These are phyloP conservation scores for Saturnispora zaruensis DNA, from an alignment of 805 yeast species.

Conservation along the genomic window DNA sequence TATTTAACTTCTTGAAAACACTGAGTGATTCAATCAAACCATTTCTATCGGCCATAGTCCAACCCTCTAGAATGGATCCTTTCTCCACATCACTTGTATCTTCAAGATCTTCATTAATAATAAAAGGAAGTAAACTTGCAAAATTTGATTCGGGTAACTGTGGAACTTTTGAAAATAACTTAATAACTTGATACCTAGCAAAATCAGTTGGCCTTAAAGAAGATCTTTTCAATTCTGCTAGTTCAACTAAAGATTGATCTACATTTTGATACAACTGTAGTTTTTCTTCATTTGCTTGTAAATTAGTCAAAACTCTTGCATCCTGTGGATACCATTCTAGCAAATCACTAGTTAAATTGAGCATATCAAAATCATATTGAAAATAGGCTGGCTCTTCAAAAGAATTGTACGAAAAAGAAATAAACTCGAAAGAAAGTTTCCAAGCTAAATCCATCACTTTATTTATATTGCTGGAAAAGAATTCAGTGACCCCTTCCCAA, in stretches of 20 bases:
- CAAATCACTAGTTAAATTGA: constrained; percentile 10
- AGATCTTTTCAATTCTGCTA: constrained; percentile 31
- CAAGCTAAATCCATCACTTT: constrained; percentile 44
- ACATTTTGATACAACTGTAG: constrained; percentile 28
- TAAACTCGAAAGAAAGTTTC: constrained; percentile 38
- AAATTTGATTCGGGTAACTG: constrained; percentile 60
- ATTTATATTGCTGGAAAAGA: constrained; percentile 39
- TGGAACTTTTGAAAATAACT: constrained; percentile 51
- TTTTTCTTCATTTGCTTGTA: constrained; percentile 22
- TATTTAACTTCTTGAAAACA: constrained; percentile 54
- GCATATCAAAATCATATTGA: constrained; percentile 12
- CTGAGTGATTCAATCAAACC: constrained; percentile 54
- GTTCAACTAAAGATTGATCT: constrained; percentile 31
- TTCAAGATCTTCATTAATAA: constrained; percentile 34
- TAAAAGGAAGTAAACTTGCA: constrained; percentile 45
- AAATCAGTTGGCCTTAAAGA: constrained; percentile 34
- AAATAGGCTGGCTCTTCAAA: constrained; percentile 16
- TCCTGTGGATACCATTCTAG: constrained; percentile 38
- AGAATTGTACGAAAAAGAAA: constrained; percentile 17
- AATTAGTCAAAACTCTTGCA: constrained; percentile 35
- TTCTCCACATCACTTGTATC: constrained; percentile 26
- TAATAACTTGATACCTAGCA: constrained; percentile 48
- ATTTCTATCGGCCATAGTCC: constrained; percentile 41
- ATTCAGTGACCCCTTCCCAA: constrained; percentile 69
- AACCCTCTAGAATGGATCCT: constrained; percentile 18